These are phyloP conservation scores for Chalciporus pseudorubinellus DNA, from an alignment of 768 basidiomycete species.

Conservation along the genomic window DNA sequence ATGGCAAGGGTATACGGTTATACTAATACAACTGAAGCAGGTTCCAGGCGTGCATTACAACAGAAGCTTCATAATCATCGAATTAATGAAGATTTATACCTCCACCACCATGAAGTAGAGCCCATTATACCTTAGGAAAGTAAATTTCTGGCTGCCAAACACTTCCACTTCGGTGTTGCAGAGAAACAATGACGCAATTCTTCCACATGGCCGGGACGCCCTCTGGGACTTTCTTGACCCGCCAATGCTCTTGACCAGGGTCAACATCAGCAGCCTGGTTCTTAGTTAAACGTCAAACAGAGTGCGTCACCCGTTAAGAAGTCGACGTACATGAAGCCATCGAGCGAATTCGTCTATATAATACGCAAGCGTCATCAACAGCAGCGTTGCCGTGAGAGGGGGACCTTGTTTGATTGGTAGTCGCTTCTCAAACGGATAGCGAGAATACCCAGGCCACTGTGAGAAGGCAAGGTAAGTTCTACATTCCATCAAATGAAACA, in stretches of 20 bases:
- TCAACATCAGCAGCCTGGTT: slow-evolving; percentile 30
- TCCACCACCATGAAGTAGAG: slow-evolving; percentile 1
- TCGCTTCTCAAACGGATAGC: slow-evolving; percentile 37
- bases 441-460: slow-evolving; percentile 51
- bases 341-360: slow-evolving; percentile 32
- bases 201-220: slow-evolving; percentile 22
- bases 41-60: slow-evolving; percentile 15
- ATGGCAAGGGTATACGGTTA: not conserved
- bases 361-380: slow-evolving; percentile 33
- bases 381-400: slow-evolving; percentile 28
- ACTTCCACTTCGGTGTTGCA: slow-evolving; percentile 40
- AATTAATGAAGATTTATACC: slow-evolving; percentile 4
- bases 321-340: slow-evolving; percentile 30
- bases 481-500: not conserved
- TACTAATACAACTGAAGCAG: slow-evolving; percentile 6
- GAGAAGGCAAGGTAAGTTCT: not conserved
- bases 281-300: slow-evolving; percentile 11
- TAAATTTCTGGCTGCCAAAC: slow-evolving; percentile 46
- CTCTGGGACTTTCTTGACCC: slow-evolving; percentile 24
- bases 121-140: slow-evolving; percentile 19
- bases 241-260: slow-evolving; percentile 39
- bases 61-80: slow-evolving; percentile 5
- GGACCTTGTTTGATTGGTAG: slow-evolving; percentile 33
- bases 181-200: slow-evolving; percentile 38
- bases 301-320: not conserved